Evolutionary conservation across 129 eudicot species (phyloP), one percentile per base, ranked within the genome.

Genomic region (Kitagawia praeruptora): DNA sequence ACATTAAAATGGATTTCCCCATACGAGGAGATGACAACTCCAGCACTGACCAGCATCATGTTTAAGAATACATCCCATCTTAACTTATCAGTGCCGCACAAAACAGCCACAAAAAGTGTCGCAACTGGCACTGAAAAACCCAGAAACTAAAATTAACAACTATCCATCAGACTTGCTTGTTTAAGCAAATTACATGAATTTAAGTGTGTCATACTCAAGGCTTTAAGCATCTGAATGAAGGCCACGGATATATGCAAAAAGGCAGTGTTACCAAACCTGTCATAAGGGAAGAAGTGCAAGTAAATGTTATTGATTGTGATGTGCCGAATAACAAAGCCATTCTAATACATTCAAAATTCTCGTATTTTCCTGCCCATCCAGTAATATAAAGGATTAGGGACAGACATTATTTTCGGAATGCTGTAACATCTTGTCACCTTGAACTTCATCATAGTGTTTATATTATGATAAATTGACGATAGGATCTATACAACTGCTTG

Each of bases 161-260:
- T 77, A 58, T 44, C 34, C 46, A 42, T 44, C 31, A 47, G 2
- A 78, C 53, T 9, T 53, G 54, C 39, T 37, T 19, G 25, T 8
- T 70, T 39, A n/a, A 78, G 74, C 27, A 81, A 51, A 80, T 34
- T 25, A 51, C 74, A 75, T 7, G 15, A 21, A 80, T 9, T 67
- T 46, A 47, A 28, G 48, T 70, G 73, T 25, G n/a, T 76, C 98
- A 82, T 92, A 95, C 99, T 95, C 67, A 95, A 86, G 78, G 99
- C 97, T 92, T 95, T 95, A 70, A 95, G 97, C 99, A 95, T 95
- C 89, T 95, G 99, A 79, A 95, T 95, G 90, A 95, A 95, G 81
- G 97, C 99, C 66, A 95, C 99, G 25, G 99, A 95, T 73, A 95
- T 95, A 85, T 90, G 95, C 88, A 95, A 90, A 83, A 90, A 95